phyloP scores from a whole-genome alignment of 1,139 yeast species.

The Groenewaldozyma auringiensis region DNA sequence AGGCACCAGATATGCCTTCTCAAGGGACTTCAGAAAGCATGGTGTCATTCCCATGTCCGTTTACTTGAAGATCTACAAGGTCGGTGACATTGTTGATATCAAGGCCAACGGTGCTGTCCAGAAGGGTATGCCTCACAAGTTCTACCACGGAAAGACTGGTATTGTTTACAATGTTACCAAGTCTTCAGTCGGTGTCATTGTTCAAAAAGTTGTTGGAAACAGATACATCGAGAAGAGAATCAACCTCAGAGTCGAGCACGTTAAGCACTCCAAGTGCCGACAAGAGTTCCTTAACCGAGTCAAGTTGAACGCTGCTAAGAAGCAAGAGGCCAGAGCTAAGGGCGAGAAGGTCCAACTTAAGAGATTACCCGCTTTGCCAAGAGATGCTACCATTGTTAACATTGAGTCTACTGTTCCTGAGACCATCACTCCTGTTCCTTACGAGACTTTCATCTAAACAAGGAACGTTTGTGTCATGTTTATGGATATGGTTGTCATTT shows the following conservation, averaged over 20 bases:
- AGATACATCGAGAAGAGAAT: constrained; percentile 98
- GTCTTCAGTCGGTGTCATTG: constrained; percentile 95
- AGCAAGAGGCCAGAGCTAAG: constrained; percentile 88
- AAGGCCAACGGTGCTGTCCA: constrained; percentile 98
- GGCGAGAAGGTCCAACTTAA: constrained; percentile 88
- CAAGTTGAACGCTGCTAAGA: constrained; percentile 89
- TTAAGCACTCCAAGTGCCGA: constrained; percentile 99
- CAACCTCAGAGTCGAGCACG: constrained; percentile 97
- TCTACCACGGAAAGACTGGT: constrained; percentile 99
- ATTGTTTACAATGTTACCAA: constrained; percentile 97
- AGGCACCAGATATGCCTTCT: constrained; percentile 99
- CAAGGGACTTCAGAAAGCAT: constrained; percentile 98
- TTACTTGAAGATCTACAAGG: constrained; percentile 96
- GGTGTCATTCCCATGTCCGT: constrained; percentile 92
- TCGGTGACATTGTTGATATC: constrained; percentile 99
- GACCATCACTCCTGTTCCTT: constrained; percentile 98
- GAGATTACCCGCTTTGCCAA: constrained; percentile 98
- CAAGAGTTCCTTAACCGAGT: constrained; percentile 98
- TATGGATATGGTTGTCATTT: background rate
- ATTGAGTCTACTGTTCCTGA: constrained; percentile 78
- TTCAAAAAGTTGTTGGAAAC: constrained; percentile 98
- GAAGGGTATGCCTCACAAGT: constrained; percentile 99
- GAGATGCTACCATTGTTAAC: constrained; percentile 79
- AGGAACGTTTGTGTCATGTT: background rate
- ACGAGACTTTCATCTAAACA: constrained; percentile 95